Evolutionary conservation across 768 basidiomycete species (phyloP), one percentile per base, ranked within the genome.

Genomic region (Rossbeevera mucosa): DNA sequence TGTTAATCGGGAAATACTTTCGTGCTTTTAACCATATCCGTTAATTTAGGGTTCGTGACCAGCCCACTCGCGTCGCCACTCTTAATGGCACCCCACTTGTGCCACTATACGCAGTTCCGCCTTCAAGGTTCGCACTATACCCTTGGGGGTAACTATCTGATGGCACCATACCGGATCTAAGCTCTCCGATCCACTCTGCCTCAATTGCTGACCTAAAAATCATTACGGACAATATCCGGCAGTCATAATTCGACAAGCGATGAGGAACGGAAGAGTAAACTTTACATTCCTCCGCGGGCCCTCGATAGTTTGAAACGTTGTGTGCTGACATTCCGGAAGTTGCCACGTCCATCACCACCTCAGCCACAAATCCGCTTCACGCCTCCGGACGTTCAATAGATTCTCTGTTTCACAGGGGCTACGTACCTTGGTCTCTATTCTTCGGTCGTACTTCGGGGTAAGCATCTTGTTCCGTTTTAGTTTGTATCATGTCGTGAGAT

Each of bases 41-140:
- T 59, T 61, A 52, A 54, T 59, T 68, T 67, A 66, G 64, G 64
- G 66, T 68, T 65, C 53, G 54, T 48, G 33, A 45, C 54, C 24
- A 42, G 51, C 7, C 57, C 41, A 41, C 16, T 31, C 21, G 50
- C 51, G 57, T 26, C 52, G 53, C 59, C 56, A 54, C 55, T 45
- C 43, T 7, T 54, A 54, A 58, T 66, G 64, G 52, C 43, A 55
- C 64, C 53, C 58, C 57, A 59, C 52, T 51, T 25, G 24, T 44
- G 42, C 50, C 47, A 51, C 42, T 51, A 31, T 47, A 45, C 20
- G 13, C 44, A 42, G 18, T 40, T 58, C 53, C 51, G 59, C 51
- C 52, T 44, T 21, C 49, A 48, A 51, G 44, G 50, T 49, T 57
- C 41, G 46, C 48, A 46, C 42, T 51, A 55, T 64, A 29, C 56